phyloP scores from a whole-genome alignment of 164 flowering plant genomes.

The Sedum album region DNA sequence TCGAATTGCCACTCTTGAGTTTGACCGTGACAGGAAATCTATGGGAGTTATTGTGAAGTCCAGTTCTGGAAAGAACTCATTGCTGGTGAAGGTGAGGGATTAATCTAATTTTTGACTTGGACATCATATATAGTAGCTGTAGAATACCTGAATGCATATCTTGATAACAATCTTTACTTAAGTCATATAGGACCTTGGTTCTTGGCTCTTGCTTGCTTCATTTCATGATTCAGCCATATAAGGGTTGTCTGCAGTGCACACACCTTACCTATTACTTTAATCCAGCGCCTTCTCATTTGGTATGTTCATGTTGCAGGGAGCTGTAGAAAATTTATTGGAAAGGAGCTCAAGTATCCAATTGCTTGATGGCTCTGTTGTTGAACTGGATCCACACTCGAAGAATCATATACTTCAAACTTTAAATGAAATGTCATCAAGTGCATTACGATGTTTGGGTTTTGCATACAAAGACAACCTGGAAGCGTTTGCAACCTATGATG shows the following conservation, averaged over 20 bases:
- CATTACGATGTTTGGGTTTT: constrained; percentile 87
- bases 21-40: constrained; percentile 90
- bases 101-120: not conserved
- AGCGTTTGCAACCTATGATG: constrained; percentile 69
- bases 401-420: constrained; percentile 38
- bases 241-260: not conserved
- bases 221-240: not conserved
- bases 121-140: not conserved
- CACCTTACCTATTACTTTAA: not conserved
- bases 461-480: constrained; percentile 80
- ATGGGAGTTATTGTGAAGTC: constrained; percentile 90
- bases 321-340: constrained; percentile 82
- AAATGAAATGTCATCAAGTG: constrained; percentile 57
- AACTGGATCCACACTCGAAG: constrained; percentile 40
- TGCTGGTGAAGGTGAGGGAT: constrained; percentile 71
- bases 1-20: constrained; percentile 92
- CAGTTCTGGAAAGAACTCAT: constrained; percentile 47
- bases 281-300: not conserved
- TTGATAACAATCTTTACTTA: not conserved
- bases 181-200: not conserved
- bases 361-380: constrained; percentile 69
- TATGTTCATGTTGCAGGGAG: constrained; percentile 59
- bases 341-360: constrained; percentile 70
- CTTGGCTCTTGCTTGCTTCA: not conserved
- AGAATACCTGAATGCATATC: not conserved